Evolutionary conservation across 495 filamentous ascomycete genomes (phyloP), one percentile per base, ranked within the genome.

Genomic region (Podospora australis): DNA sequence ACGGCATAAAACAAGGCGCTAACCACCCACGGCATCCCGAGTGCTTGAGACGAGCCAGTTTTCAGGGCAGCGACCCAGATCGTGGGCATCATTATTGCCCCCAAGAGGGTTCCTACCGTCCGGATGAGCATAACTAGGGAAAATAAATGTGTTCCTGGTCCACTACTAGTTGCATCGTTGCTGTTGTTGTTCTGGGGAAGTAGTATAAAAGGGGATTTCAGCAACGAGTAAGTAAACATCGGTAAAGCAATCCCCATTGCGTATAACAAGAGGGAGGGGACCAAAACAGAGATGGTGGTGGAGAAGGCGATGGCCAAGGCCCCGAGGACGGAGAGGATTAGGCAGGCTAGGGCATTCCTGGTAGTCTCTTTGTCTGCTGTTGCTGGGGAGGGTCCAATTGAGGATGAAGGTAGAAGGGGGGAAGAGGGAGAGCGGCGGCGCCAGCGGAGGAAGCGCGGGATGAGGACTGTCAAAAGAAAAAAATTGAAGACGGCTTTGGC

Each of bases 41-140:
- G 32, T 16, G 47, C 53, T 29, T 24, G 40, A 2, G 10, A 1
- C 7, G 57, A 53, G 7, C 55, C 53, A 0, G 52, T 23, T 2
- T 52, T 34, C n/a, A 70, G 46, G 19, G 58, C 65, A n/a, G 29
- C 28, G 10, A 68, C 57, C 70, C 70, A 73, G 7, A 70, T 20
- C 7, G 57, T 46, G 0, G 69, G 62, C 69, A 73, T 72, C 11
- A 70, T 40, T 7, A 62, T 60, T 1, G 69, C 68, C 1, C 70
- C 70, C 1, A 71, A 42, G 24, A 73, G 41, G 23, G 66, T 63
- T 8, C 69, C 70, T 0, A 70, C 52, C n/a, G 68, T 67, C 50
- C 65, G 64, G 2, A 70, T 63, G 55, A 73, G 58, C 70, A 73
- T 73, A 13, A 70, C 68, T 25, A 72, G 65, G 16, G 70, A 71